Percentiles rank a stretch among this genome's conserved stretches.
phyloP scores from a whole-genome alignment of 768 basidiomycete genomes.

The Solioccasus polychromus region DNA sequence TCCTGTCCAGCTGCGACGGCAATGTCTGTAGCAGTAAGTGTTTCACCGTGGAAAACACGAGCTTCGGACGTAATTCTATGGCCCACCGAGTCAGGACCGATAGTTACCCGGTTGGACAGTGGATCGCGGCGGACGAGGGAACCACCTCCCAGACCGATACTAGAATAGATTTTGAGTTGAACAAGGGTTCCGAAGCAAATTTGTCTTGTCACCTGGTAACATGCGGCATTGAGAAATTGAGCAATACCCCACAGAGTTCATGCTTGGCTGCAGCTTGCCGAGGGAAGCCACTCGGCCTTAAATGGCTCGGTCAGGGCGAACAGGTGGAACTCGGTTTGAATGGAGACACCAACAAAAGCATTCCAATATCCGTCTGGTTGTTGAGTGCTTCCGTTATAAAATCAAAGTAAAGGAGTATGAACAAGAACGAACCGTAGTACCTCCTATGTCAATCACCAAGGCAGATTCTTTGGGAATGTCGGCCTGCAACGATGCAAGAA shows the following conservation, averaged over 20 bases:
- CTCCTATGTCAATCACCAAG: constrained; percentile 63
- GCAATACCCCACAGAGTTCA: constrained; percentile 57
- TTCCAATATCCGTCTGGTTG: constrained; percentile 60
- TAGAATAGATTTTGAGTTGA: constrained; percentile 19
- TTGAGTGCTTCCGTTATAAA: constrained; percentile 11
- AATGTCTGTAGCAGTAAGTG: constrained; percentile 61
- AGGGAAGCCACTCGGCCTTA: constrained; percentile 54
- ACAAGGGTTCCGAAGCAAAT: background rate
- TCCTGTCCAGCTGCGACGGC: constrained; percentile 40
- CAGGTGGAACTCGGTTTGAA: background rate
- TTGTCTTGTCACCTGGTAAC: constrained; percentile 35
- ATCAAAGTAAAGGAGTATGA: constrained; percentile 5
- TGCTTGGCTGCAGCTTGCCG: constrained; percentile 61
- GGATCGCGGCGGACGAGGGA: constrained; percentile 43
- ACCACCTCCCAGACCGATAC: constrained; percentile 65
- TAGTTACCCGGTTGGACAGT: constrained; percentile 38
- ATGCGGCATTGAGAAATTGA: constrained; percentile 62
- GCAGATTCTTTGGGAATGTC: constrained; percentile 35
- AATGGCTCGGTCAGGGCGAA: constrained; percentile 12
- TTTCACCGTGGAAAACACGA: constrained; percentile 52
- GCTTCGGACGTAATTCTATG: constrained; percentile 49
- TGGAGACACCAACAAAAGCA: constrained; percentile 41
- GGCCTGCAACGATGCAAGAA: constrained; percentile 45
- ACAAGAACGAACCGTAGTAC: constrained; percentile 45
- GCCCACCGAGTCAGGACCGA: constrained; percentile 68